These are phyloP conservation scores for Linnemannia schmuckeri DNA, from an alignment of 192 early-diverging fungal species.

Conservation along the genomic window DNA sequence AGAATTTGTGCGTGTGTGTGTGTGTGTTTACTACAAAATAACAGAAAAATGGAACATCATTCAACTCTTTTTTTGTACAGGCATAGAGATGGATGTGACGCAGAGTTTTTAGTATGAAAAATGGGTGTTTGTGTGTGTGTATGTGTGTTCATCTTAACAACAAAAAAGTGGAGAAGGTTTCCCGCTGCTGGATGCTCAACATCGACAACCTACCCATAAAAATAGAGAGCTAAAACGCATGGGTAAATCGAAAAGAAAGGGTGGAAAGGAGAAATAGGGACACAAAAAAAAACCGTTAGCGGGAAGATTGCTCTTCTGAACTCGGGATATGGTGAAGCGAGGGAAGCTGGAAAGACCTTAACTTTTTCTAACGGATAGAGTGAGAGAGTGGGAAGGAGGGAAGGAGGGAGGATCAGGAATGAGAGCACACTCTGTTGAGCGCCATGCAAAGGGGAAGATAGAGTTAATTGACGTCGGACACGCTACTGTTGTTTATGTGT, in stretches of 20 bases:
- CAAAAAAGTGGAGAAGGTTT: background rate
- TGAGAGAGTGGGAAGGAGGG: background rate
- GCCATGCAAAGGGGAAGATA: background rate
- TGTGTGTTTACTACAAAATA: background rate
- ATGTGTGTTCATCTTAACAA: background rate
- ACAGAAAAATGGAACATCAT: background rate
- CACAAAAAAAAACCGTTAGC: background rate
- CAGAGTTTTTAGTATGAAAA: too few species aligned
- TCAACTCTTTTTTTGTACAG: background rate
- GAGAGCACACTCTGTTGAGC: background rate
- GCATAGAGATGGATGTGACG: too few species aligned
- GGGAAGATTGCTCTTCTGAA: background rate
- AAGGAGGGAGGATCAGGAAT: background rate
- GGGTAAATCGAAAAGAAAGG: background rate
- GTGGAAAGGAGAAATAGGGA: background rate
- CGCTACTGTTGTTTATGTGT: background rate
- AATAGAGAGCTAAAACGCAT: constrained; percentile 4
- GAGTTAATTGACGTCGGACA: constrained; percentile 6
- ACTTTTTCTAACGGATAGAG: background rate
- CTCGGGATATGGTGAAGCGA: background rate
- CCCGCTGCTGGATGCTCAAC: background rate
- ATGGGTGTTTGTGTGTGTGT: background rate
- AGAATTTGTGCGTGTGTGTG: background rate
- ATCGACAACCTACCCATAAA: background rate
- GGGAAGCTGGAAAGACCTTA: background rate